phyloP scores from a whole-genome alignment of 176 grass and related monocot species.

The Pontederia crassipes region DNA sequence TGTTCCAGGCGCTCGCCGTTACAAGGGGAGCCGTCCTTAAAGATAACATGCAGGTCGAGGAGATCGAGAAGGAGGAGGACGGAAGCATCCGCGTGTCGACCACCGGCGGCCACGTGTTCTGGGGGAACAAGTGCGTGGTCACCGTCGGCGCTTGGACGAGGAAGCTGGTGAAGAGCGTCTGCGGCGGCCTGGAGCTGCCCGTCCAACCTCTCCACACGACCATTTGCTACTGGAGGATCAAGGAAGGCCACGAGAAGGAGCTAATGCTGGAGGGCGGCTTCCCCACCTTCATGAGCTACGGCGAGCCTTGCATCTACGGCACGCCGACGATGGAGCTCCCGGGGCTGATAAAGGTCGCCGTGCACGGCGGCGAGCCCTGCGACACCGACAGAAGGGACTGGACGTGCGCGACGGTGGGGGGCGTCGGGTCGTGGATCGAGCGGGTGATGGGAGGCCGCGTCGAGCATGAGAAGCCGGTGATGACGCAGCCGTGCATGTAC shows the following conservation, averaged over 20 bases:
- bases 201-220: constrained; percentile 51
- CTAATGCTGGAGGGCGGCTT: constrained; percentile 44
- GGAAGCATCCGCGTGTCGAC: too few species aligned
- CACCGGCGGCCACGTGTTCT: constrained; percentile 29
- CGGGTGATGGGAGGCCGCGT: constrained; percentile 34
- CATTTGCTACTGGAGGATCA: constrained; percentile 75
- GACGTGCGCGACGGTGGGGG: constrained; percentile 11
- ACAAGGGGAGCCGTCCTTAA: too few species aligned
- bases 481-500: constrained; percentile 79
- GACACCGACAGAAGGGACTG: constrained; percentile 62
- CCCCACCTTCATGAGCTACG: constrained; percentile 82
- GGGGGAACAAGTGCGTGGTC: constrained; percentile 43
- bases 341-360: constrained; percentile 65
- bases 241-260: constrained; percentile 29
- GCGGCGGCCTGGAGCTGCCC: constrained; percentile 30
- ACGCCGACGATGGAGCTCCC: constrained; percentile 74
- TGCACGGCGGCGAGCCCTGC: constrained; percentile 57
- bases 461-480: constrained; percentile 43
- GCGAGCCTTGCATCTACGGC: constrained; percentile 56
- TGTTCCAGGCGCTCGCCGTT: constrained; percentile 39
- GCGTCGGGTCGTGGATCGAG: constrained; percentile 44
- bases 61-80: too few species aligned
- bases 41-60: too few species aligned
- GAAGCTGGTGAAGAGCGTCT: constrained; percentile 34
- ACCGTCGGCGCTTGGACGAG: constrained; percentile 50